phyloP scores from a whole-genome alignment of 495 filamentous ascomycete species.

The Hypoxylon fuscum region DNA sequence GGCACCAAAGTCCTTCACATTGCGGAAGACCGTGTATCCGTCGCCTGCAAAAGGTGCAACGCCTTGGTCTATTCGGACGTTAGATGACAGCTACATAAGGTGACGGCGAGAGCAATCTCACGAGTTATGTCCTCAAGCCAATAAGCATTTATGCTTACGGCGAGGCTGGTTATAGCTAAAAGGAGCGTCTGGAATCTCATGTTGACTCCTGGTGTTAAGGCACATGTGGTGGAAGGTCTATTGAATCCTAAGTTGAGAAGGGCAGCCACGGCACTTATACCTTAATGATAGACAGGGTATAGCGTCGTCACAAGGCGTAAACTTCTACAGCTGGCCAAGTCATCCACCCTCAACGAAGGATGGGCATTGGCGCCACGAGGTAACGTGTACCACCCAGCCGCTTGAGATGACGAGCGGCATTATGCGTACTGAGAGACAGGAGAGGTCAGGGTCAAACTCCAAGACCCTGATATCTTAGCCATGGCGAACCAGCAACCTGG shows the following conservation, averaged over 20 bases:
- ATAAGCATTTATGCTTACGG: slow-evolving; percentile 50
- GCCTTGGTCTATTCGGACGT: slow-evolving; percentile 51
- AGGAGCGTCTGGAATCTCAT: slow-evolving; percentile 54
- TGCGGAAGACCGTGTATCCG: slow-evolving; percentile 65
- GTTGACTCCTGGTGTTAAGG: slow-evolving; percentile 31
- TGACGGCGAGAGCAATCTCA: slow-evolving; percentile 26
- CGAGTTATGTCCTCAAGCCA: slow-evolving; percentile 56
- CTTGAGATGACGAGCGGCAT: slow-evolving; percentile 13
- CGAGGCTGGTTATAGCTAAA: slow-evolving; percentile 50
- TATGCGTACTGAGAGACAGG: slow-evolving; percentile 16
- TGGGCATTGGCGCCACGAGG: slow-evolving; percentile 20
- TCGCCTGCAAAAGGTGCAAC: slow-evolving; percentile 54
- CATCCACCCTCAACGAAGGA: slow-evolving; percentile 18
- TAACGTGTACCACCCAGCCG: slow-evolving; percentile 34
- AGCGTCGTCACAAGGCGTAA: slow-evolving; percentile 33
- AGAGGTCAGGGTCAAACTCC: slow-evolving; percentile 18
- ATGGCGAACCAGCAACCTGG: slow-evolving; percentile 25
- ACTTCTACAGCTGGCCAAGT: slow-evolving; percentile 29
- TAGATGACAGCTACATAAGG: background rate
- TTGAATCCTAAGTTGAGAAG: slow-evolving; percentile 22
- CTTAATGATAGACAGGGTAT: slow-evolving; percentile 19
- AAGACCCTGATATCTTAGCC: slow-evolving; percentile 14
- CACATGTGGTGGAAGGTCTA: slow-evolving; percentile 20
- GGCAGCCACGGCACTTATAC: slow-evolving; percentile 39
- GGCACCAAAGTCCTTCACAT: slow-evolving; percentile 69